Evolutionary conservation across 2,329 filamentous ascomycete species (phyloP).

Genomic region (Epichloe sp.): DNA sequence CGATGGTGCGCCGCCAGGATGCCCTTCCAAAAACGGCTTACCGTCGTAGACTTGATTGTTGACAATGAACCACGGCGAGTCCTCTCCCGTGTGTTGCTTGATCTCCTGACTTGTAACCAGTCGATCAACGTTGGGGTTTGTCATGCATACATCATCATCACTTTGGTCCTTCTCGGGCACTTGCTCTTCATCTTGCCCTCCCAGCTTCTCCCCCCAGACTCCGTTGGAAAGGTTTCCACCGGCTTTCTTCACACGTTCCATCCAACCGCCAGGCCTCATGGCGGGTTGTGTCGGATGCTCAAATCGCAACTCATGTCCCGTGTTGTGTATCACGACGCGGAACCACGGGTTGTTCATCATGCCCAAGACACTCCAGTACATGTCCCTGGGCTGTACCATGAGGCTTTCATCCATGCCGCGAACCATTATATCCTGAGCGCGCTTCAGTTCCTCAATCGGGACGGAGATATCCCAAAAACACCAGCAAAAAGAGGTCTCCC

Average conservation of each 20-base stretch:
- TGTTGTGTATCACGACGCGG: conserved; percentile 61
- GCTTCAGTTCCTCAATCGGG: conserved; percentile 44
- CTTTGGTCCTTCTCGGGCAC: conserved; percentile 31
- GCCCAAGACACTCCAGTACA: conserved; percentile 90
- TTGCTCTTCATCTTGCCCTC: conserved; percentile 32
- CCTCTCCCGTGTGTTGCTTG: conserved; percentile 48
- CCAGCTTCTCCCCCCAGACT: conserved; percentile 66
- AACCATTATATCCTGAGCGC: conserved; percentile 61
- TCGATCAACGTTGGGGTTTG: conserved; percentile 49
- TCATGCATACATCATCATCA: conserved; percentile 62
- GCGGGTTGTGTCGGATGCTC: conserved; percentile 82
- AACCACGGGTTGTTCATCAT: conserved; percentile 99
- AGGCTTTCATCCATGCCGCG: conserved; percentile 84
- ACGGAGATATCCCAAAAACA: conserved; percentile 78
- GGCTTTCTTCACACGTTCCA: conserved; percentile 75
- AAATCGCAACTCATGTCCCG: conserved; percentile 51
- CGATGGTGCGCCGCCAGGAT: conserved; percentile 76
- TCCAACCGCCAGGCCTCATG: conserved; percentile 72
- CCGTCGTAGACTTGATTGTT: conserved; percentile 85
- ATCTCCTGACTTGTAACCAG: conserved; percentile 60
- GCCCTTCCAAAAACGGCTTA: conserved; percentile 62
- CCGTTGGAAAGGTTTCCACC: conserved; percentile 73
- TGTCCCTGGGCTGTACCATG: conserved; percentile 76
- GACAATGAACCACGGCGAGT: conserved; percentile 75
- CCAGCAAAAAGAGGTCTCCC: conserved; percentile 79